Evolutionary conservation across 129 eudicot species (phyloP), one percentile per base, ranked within the genome.

Genomic region (Chrysanthemum lavandulifolium): DNA sequence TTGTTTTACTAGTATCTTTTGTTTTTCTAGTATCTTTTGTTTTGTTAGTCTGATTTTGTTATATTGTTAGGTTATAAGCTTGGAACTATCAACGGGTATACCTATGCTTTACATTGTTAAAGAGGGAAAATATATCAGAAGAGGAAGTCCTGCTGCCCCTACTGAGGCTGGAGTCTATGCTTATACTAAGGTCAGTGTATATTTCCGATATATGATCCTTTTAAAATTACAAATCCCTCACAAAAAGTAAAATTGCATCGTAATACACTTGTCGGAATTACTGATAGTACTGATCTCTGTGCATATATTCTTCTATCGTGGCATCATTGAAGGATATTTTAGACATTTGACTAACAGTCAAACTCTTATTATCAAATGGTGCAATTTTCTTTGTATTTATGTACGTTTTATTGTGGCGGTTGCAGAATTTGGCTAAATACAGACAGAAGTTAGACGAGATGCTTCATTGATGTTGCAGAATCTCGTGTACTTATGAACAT

Each of bases 161-260:
- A 80, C 90, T 27, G 98, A 93, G 72, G 95, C 98, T 1, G 89
- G 96, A 31, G 98, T 93, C 21, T 93, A 89, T 82, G 98, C 98
- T 52, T 93, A 89, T 70, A 89, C 97, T 13, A 90, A 85, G 99
- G 99, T 92, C 14, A 36, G 47, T 40, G 1, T 7, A 7, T 40
- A 40, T 40, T 6, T 40, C 47, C 1, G 2, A 40, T 40, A 40
- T 40, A 40, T 10, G 2, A 7, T 40, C 47, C 47, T 40, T 7
- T 40, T 8, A 40, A 40, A 40, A 1, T 36, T 40, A 40, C 10
- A 40, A 40, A 40, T 40, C 47, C 9, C 47, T 40, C 47, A 6
- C 47, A 40, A 52, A n/a, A 52, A 13, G 57, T 52, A n/a, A 11
- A 31, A 52, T 13, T 18, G 0, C 14, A 52, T 52, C 16, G 5